phyloP scores from a whole-genome alignment of 768 basidiomycete species.

The Podaxis sp. region DNA sequence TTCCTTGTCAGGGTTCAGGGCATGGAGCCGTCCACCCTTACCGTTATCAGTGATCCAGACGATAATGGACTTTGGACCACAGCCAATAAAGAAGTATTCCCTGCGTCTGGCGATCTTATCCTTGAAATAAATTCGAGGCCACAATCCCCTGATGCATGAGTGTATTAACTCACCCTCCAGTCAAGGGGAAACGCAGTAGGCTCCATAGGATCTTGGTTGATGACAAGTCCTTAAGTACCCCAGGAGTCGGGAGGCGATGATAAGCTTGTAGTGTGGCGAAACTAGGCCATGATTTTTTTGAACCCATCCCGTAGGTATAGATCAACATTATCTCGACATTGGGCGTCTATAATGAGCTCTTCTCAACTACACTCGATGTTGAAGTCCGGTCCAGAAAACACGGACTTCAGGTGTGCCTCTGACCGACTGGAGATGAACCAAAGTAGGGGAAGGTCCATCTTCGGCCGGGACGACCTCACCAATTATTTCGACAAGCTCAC shows the following conservation, averaged over 20 bases:
- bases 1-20: neutral
- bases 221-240: neutral
- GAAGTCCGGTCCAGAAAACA: neutral
- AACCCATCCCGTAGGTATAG: neutral
- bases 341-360: neutral
- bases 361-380: neutral
- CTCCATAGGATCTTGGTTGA: neutral
- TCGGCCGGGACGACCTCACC: neutral
- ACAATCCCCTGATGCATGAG: neutral
- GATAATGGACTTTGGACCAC: neutral
- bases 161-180: neutral
- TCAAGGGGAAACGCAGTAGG: neutral
- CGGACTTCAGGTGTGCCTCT: neutral
- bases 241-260: neutral
- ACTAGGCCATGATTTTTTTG: neutral
- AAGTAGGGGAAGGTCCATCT: neutral
- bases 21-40: neutral
- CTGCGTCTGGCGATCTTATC: neutral
- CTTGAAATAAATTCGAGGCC: neutral
- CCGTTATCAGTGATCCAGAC: slow-evolving; percentile 9
- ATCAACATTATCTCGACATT: neutral
- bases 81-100: neutral
- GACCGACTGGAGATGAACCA: neutral
- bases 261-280: neutral
- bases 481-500: neutral